Evolutionary conservation across 176 grass and related monocot genomes (phyloP).

Genomic region (Carex myosuroides): DNA sequence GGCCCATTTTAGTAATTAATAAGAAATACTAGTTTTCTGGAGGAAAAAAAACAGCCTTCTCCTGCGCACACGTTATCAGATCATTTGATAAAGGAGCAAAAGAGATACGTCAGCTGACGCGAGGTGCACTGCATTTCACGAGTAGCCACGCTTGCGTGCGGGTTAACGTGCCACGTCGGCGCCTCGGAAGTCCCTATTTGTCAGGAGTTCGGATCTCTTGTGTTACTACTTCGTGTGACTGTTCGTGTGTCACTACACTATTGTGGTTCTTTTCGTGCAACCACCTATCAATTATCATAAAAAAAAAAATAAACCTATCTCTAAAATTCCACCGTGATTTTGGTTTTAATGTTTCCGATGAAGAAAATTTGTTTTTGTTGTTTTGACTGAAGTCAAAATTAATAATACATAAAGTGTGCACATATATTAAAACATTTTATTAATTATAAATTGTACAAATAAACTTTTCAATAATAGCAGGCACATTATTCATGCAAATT

Average conservation of each 20-base stretch:
- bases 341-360: background rate
- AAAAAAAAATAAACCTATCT: too few species aligned
- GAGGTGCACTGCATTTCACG: background rate
- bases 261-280: background rate
- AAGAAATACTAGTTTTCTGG: background rate
- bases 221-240: background rate
- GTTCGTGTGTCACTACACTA: background rate
- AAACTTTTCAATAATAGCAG: too few species aligned
- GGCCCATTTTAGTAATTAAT: background rate
- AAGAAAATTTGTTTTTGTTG: background rate
- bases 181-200: background rate
- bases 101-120: slow-evolving; percentile 13
- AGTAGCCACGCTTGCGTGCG: slow-evolving; percentile 8
- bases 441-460: too few species aligned
- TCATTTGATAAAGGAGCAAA: background rate
- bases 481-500: too few species aligned
- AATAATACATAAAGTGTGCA: background rate
- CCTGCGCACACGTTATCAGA: background rate
- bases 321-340: background rate
- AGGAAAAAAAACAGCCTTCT: background rate
- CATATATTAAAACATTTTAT: too few species aligned
- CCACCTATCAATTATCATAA: too few species aligned
- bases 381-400: background rate
- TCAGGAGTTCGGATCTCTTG: background rate
- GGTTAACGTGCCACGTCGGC: background rate